Percentiles rank a stretch among this genome's conserved stretches.
Conservation (phyloP, 2,329 filamentous ascomycete species). For the Clonostachys solani region DNA sequence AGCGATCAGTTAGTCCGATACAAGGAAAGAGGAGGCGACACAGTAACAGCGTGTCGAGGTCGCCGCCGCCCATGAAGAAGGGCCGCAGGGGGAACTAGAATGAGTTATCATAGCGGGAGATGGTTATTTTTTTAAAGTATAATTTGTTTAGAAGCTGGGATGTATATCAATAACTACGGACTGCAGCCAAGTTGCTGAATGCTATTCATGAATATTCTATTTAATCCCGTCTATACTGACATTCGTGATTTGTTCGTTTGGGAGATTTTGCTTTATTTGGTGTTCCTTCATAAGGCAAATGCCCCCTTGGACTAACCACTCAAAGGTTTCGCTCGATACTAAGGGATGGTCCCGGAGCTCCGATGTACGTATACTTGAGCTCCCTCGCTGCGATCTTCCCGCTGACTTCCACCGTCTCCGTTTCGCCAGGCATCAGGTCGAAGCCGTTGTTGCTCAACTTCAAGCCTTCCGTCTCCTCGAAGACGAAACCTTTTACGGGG, state of each 20-base stretch:
- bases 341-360: slow-evolving; percentile 6
- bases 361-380: slow-evolving; percentile 9
- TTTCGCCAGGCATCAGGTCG: slow-evolving; percentile 48
- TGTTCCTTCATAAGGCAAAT: neutral
- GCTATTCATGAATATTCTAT: too few relatives aligned
- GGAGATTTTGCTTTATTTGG: neutral
- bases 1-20: slow-evolving; percentile 4
- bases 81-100: slow-evolving; percentile 6
- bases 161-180: neutral
- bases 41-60: slow-evolving; percentile 12
- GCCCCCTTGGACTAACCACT: too few relatives aligned
- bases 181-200: neutral
- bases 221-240: neutral
- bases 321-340: neutral
- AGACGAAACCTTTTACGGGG: slow-evolving; percentile 53
- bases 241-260: neutral
- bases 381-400: slow-evolving; percentile 4
- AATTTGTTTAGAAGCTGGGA: neutral
- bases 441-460: slow-evolving; percentile 53
- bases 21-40: slow-evolving; percentile 11
- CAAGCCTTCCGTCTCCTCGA: slow-evolving; percentile 41
- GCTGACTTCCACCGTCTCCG: slow-evolving; percentile 11
- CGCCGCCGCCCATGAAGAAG: slow-evolving; percentile 13
- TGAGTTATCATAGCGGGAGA: neutral
- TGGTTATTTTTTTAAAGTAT: neutral